Conservation (phyloP, 1,139 yeast species). For the Yamadazyma kanchanaburiensis region DNA sequence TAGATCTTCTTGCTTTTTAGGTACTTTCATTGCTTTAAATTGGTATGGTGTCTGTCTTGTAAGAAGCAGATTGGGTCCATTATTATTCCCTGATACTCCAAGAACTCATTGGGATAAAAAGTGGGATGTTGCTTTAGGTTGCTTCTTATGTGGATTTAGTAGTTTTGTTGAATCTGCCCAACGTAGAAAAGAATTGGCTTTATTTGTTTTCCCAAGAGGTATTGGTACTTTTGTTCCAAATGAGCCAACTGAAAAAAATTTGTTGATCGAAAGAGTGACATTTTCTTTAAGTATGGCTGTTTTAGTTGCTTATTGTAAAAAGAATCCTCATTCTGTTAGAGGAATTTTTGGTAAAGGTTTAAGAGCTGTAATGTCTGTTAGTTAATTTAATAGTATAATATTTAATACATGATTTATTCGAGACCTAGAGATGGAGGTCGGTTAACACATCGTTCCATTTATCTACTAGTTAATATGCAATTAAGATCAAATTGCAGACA, state of each 20-base stretch:
- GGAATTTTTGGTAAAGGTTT: conserved; percentile 36
- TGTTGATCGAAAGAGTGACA: conserved; percentile 24
- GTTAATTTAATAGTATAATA: background rate
- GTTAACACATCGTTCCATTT: no score
- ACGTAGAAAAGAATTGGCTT: conserved; percentile 37
- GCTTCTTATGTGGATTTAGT: conserved; percentile 32
- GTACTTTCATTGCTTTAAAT: conserved; percentile 28
- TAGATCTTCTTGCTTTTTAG: conserved; percentile 33
- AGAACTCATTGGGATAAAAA: conserved; percentile 27
- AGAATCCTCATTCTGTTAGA: conserved; percentile 26
- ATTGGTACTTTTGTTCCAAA: conserved; percentile 32
- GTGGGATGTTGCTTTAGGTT: conserved; percentile 27
- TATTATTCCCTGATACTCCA: conserved; percentile 27
- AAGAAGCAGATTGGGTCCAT: conserved; percentile 27
- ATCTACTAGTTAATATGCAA: no score
- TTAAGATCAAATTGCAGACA: no score
- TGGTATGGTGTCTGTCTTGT: conserved; percentile 40
- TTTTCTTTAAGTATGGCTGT: conserved; percentile 33
- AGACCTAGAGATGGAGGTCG: background rate
- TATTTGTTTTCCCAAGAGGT: conserved; percentile 38
- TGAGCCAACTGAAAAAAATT: conserved; percentile 22
- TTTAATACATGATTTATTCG: background rate
- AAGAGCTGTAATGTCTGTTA: conserved; percentile 12
- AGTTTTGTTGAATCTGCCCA: conserved; percentile 30
- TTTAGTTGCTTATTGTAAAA: conserved; percentile 29